Conservation (phyloP, 306 rosid genomes). For the Urtica urens region DNA sequence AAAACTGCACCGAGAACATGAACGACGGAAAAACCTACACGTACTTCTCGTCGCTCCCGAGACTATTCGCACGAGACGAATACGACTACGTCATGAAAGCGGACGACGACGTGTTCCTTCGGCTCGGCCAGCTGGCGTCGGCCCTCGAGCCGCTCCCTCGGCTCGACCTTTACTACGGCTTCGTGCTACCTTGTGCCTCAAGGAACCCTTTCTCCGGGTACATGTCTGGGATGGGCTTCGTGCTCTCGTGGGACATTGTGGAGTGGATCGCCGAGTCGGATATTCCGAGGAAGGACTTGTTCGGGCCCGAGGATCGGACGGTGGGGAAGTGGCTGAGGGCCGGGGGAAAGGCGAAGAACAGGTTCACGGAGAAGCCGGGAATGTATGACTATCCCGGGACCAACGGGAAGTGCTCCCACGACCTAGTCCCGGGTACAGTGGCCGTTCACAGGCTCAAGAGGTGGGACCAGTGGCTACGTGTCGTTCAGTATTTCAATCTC, state of each 20-base stretch:
- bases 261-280: conserved; percentile 19
- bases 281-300: neutral
- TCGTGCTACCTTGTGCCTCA: conserved; percentile 21
- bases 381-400: conserved; percentile 25
- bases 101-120: conserved; percentile 20
- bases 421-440: conserved; percentile 16
- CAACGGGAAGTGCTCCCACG: conserved; percentile 20
- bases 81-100: conserved; percentile 24
- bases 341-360: conserved; percentile 17
- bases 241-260: conserved; percentile 32
- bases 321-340: conserved; percentile 23
- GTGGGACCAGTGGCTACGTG: conserved; percentile 23
- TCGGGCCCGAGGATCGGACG: conserved; percentile 25
- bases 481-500: conserved; percentile 20
- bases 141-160: conserved; percentile 22
- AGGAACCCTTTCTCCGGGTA: conserved; percentile 14
- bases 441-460: conserved; percentile 25
- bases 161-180: conserved; percentile 19
- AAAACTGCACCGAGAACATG: conserved; percentile 25
- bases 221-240: conserved; percentile 26
- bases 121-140: conserved; percentile 14
- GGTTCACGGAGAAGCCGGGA: conserved; percentile 17
- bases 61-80: neutral
- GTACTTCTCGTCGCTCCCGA: conserved; percentile 19
- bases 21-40: conserved; percentile 24